Evolutionary conservation across 352 stramenopile species (phyloP), one percentile per base, ranked within the genome.

Genomic region (Globisporangium okanoganense): DNA sequence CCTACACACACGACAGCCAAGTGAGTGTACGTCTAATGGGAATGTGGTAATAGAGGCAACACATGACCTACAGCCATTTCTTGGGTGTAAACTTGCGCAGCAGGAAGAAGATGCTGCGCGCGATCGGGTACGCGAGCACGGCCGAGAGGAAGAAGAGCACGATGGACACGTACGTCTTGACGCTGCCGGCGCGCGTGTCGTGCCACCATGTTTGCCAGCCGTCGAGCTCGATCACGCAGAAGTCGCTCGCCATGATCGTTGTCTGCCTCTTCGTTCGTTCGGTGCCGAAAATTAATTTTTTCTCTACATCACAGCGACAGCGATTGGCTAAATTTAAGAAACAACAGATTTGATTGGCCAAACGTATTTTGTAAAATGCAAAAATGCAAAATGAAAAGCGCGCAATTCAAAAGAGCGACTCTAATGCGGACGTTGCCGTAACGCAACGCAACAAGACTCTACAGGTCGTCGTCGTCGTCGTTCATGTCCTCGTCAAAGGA

Each of bases 141-240:
- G 82, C 77, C 55, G 82, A 91, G 43, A 91, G 79, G 64, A 89
- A 88, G 69, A 91, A 89, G 55, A 91, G 73, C 53, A 88, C 69
- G 70, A 91, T 73, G 33, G 81, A 88, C 44, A 80, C 68, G 62
- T 91, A 91, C 14, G 76, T 85, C 65, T 76, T 72, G 29, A 85
- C 50, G 59, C 66, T 76, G 40, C 72, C 76, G 25, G 64, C 57
- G 59, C 72, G 76, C 41, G 76, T 83, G 52, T 84, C 60, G 43
- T 69, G 38, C 81, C 81, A 91, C 81, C 81, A 91, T 31, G 60
- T 64, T 24, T 62, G 49, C 77, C 79, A 91, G 3, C 76, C 79
- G 25, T 69, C 71, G 57, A 72, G 73, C 66, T 67, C 65, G 71
- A 76, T 70, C 56, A 87, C 60, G 72, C 75, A 66, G 67, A 88